Conservation (phyloP, 345 rosid genomes). For the Melastoma malabathricum region DNA sequence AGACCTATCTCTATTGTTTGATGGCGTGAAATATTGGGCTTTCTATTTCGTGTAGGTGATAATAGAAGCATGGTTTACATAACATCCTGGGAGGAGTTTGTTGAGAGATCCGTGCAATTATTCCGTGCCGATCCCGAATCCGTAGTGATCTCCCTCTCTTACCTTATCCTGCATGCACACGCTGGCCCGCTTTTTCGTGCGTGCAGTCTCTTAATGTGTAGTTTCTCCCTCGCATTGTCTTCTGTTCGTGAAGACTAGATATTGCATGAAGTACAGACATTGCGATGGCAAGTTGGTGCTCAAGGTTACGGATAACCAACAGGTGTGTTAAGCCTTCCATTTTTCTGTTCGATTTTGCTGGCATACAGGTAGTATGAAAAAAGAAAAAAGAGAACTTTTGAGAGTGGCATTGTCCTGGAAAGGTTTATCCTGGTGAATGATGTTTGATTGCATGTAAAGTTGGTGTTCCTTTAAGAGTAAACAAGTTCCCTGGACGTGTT, state of each 20-base stretch:
- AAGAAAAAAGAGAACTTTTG: too few species aligned
- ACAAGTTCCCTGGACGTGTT: too few species aligned
- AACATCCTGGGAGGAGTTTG: conserved; percentile 79
- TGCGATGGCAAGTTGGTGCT: conserved; percentile 93
- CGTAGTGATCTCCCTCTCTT: conserved; percentile 22
- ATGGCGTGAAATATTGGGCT: too few species aligned
- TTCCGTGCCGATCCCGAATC: conserved; percentile 89
- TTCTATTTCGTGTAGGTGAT: too few species aligned
- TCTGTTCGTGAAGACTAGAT: conserved; percentile 50
- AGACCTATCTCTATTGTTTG: too few species aligned
- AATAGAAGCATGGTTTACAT: conserved; percentile 44
- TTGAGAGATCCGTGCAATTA: conserved; percentile 60
- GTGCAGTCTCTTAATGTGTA: background rate
- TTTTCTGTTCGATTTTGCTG: background rate
- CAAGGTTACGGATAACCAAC: conserved; percentile 94
- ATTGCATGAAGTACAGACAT: conserved; percentile 81
- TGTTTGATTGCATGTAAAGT: too few species aligned
- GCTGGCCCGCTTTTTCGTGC: too few species aligned
- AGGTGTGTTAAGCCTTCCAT: conserved; percentile 25
- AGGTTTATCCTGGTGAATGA: too few species aligned
- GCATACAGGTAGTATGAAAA: too few species aligned
- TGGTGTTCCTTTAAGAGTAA: too few species aligned
- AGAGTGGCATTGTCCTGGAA: too few species aligned
- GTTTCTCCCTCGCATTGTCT: conserved; percentile 6
- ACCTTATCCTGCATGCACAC: background rate